Evolutionary conservation across 345 rosid species (phyloP), one percentile per base, ranked within the genome.

Genomic region (Alliaria petiolata): DNA sequence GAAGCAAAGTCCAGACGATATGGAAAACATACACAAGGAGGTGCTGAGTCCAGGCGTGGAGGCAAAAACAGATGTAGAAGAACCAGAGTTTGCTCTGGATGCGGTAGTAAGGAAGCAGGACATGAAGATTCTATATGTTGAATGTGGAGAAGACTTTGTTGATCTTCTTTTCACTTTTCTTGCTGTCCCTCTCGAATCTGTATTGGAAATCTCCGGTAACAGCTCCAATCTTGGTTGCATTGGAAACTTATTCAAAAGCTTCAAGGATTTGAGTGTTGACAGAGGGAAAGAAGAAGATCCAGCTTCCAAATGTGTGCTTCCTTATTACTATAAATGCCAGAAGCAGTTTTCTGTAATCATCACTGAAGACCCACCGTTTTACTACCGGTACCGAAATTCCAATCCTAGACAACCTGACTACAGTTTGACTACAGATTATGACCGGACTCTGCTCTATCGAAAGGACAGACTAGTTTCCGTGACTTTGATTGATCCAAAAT

Each of bases 141-240:
- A 65, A 36, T 65, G 69, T 6, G 69, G 69, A 34, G 69, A 65
- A 35, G 69, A 65, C 42, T 62, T 62, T 45, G 67, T 62, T 45
- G 43, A 64, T 14, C 57, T 64, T 20, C 69, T 64, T 4, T 51
- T 52, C 58, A 46, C 66, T 15, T 69, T 58, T 35, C 64, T 69
- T 0, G 57, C 38, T n/a, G 38, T 57, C 1, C 63, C 64, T 19
- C 16, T 68, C 2, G 64, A 44, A 7, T 55, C 4, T 26, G 0
- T 66, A 14, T 17, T 33, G 30, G 72, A 33, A 33, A 14, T 15
- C 25, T 22, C 25, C 3, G 25, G 25, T 22, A 22, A 22, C 25
- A 22, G 25, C 25, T 22, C 25, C 1, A 9, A 1, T 15, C 33
- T n/a, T 17, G 65, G 65, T 0, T 68, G 65, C 65, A 57, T 34